Evolutionary conservation across 352 stramenopile species (phyloP).

Genomic region (Pythium vanterpoolii): DNA sequence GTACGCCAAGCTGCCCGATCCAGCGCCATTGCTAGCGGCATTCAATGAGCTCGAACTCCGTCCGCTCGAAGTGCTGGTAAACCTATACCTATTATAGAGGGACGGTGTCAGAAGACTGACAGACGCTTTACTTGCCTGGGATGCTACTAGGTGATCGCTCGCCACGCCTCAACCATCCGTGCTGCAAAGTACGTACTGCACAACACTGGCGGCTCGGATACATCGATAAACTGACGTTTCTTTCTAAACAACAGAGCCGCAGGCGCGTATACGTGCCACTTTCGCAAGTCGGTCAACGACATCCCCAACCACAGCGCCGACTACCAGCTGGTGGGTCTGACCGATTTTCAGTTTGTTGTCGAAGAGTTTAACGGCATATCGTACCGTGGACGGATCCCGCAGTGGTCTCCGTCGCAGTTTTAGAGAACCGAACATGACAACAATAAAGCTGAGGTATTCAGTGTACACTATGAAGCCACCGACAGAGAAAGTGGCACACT

Average conservation of each 20-base stretch:
- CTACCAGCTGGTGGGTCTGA: constrained; percentile 56
- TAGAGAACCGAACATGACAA: background rate
- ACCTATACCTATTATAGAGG: background rate
- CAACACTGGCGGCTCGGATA: background rate
- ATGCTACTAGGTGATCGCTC: constrained; percentile 31
- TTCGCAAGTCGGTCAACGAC: constrained; percentile 54
- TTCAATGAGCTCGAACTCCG: constrained; percentile 52
- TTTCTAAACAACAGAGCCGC: constrained; percentile 31
- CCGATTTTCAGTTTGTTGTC: constrained; percentile 64
- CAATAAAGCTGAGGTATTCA: background rate
- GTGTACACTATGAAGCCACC: no score
- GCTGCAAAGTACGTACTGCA: constrained; percentile 49
- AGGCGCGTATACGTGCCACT: constrained; percentile 58
- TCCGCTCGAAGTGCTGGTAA: constrained; percentile 50
- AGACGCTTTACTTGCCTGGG: background rate
- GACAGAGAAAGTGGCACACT: no score
- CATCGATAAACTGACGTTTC: background rate
- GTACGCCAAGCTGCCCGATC: constrained; percentile 42
- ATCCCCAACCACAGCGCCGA: constrained; percentile 77
- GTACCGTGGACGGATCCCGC: constrained; percentile 34
- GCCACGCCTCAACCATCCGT: constrained; percentile 49
- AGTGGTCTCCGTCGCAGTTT: background rate
- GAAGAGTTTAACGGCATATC: constrained; percentile 79
- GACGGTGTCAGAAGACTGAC: background rate
- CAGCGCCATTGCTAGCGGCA: constrained; percentile 40